Base-by-base conservation (phyloP, 1,284 basidiomycete genomes). In the Mycosarcoma maydis region DNA sequence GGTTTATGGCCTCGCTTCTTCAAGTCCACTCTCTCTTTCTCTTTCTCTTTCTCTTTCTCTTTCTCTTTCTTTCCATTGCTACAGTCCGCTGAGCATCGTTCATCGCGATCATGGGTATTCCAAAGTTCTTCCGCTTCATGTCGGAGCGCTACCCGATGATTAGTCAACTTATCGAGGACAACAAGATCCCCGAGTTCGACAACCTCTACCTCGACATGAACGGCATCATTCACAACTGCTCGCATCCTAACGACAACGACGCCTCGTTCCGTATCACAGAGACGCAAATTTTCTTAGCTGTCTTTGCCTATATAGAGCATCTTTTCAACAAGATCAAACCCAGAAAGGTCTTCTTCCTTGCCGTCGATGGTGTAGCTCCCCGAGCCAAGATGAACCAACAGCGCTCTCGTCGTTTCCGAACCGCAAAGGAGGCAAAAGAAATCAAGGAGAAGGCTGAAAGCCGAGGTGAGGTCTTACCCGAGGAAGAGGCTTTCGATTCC, bases 341-440 rank as follows among this genome's bases (percentile, higher is more conserved):
- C 1, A 90, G 92, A 85, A 97, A 98, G 82, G 73, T 83, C 40
- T 84, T 84, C 71, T 97, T 95, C 84, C 94, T 98, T 89, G 96
- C 96, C 24, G 90, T 99, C 43, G 96, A 98, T 82, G 96, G 96
- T 60, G 94, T 98, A 14, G 96, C 96, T 0, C 96, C 96, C 3
- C 87, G 96, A 54, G 96, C 96, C 43, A 99, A 99, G 87, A 98
- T 98, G 96, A 99, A 99, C 83, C 95, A 99, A 82, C 96, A 99
- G 82, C 70, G 80, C 27, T 69, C 61, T 8, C 86, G 96, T 48
- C 89, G 96, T 50, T 99, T 98, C 85, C 86, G 94, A 55, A 94
- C 95, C 0, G 94, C 94, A 4, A 92, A 91, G 83, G 95, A 98
- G 82, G 92, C 90, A 16, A 90, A 88, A 77, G 94, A 98, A 81